Conservation (phyloP, 163 green algal genomes). For the Prototheca stagnorum region DNA sequence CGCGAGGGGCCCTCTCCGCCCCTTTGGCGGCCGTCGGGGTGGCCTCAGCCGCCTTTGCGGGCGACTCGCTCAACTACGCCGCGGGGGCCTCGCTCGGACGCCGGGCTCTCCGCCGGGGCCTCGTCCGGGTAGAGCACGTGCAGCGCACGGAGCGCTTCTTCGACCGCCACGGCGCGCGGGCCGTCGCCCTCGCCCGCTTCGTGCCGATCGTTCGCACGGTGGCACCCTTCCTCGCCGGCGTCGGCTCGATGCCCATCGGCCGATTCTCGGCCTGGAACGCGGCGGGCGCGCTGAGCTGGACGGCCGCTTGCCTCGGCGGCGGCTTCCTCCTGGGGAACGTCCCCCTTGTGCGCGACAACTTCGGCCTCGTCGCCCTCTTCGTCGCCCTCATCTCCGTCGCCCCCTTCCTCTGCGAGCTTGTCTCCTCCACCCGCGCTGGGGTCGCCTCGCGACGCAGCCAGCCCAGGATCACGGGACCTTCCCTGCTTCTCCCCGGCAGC, state of each 20-base stretch:
- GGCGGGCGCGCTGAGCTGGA: constrained; percentile 61
- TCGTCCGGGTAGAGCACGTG: constrained; percentile 47
- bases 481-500: too few species aligned
- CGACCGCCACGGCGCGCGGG: constrained; percentile 66
- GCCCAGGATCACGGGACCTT: too few species aligned
- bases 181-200: constrained; percentile 74
- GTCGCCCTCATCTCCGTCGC: constrained; percentile 69
- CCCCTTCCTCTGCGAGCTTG: constrained; percentile 58
- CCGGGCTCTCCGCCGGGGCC: constrained; percentile 18
- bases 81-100: constrained; percentile 28
- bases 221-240: constrained; percentile 78
- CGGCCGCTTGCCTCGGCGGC: constrained; percentile 40
- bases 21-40: constrained; percentile 53
- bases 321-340: constrained; percentile 52
- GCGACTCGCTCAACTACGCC: not conserved
- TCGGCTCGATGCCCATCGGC: constrained; percentile 60
- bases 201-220: constrained; percentile 88
- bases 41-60: constrained; percentile 41
- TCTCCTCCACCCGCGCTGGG: too few species aligned
- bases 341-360: constrained; percentile 68
- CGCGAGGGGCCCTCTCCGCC: constrained; percentile 48
- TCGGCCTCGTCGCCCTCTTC: constrained; percentile 62
- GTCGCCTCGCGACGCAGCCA: too few species aligned
- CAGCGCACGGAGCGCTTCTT: constrained; percentile 63
- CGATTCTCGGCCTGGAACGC: constrained; percentile 59